Base-by-base conservation (phyloP, 345 rosid species). In the Dovyalis caffra region DNA sequence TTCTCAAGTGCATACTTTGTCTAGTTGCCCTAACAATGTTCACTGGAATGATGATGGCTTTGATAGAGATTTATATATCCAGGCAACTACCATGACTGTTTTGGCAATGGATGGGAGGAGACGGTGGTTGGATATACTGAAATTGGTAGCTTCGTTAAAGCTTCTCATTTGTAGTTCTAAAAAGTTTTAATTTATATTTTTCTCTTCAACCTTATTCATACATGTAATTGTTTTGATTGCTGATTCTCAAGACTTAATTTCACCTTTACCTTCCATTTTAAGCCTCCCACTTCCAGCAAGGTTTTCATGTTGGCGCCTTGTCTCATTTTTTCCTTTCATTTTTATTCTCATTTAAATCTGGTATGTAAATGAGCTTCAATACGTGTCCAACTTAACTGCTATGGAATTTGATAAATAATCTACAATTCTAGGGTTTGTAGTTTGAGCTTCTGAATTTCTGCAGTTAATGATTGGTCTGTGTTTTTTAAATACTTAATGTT, bases 81-180 rank as follows among this genome's bases (percentile, higher is more conserved):
- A 88, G 80, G 84, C 94, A 71, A 86, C 86, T 57, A 91, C 95
- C 21, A 88, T 95, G 76, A 95, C 98, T 35, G 87, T 93, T 82
- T 90, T 95, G 90, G 99, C 99, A 69, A 95, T 95, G 99, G 99
- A 95, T 78, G 99, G 99, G 73, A 93, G 93, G 85, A 86, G 97
- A 82, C 89, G 99, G 70, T 95, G 99, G 99, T 79, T 95, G 83
- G 99, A 95, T 86, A 89, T 93, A 82, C 82, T 86, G 56, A 83
- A 87, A 79, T 83, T 91, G 96, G 99, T 95, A 84, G 93, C 80
- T 70, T 71, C 70, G 53, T 64, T 72, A 56, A 66, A 66, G 37
- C 43, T 77, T 76, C 76, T 73, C 76, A 56, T 66, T 38, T 25
- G 21, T 28, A 7, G 15, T 45, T 70, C 4, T 20, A 14, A 70